Evolutionary conservation across 176 grass and related monocot species (phyloP), one percentile per base, ranked within the genome.

Genomic region (Hyparrhenia diplandra): DNA sequence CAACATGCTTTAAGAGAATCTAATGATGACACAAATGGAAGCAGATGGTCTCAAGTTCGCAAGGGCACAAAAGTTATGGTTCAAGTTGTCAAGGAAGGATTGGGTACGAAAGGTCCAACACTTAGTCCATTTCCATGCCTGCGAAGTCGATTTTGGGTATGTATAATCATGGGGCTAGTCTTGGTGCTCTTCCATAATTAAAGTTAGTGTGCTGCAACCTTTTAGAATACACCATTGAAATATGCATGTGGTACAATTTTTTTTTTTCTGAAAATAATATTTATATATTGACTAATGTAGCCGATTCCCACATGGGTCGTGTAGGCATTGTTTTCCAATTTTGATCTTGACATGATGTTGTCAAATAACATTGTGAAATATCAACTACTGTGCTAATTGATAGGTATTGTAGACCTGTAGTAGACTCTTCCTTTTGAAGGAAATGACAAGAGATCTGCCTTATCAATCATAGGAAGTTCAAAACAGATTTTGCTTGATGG

Each of bases 71-170:
- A 92, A 89, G 76, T 98, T 69, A 75, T 98, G 85, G 95, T 94
- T 89, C 95, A 98, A 91, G 92, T 98, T 84, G 81, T 93, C 71
- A 98, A 94, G 89, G 95, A 98, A 81, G 95, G 86, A 67, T 86
- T 98, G 74, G 90, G 90, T 45, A 87, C 86, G 4, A 98, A 98
- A 87, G 90, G 92, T 81, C 95, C 95, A 81, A 91, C 79, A 36
- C 85, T 98, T 18, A 98, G 85, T 73, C 90, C 95, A 70, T 94
- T 94, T 93, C 92, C 95, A 73, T 94, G 78, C 78, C 55, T 98
- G 83, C 88, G 92, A 75, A 98, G 92, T 65, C 85, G 95, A 85
- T 98, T 98, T 79, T 98, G 92, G 95, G 95, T 98, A 82, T 78
- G 86, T 84, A 87, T 69, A 64, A 65, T 83, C 58, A 76, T 74